A percentile compares a stretch with the other conserved stretches of the same genome.
These are phyloP conservation scores for Sporisorium graminicola DNA, from an alignment of 1,284 basidiomycete species.

Conservation along the genomic window DNA sequence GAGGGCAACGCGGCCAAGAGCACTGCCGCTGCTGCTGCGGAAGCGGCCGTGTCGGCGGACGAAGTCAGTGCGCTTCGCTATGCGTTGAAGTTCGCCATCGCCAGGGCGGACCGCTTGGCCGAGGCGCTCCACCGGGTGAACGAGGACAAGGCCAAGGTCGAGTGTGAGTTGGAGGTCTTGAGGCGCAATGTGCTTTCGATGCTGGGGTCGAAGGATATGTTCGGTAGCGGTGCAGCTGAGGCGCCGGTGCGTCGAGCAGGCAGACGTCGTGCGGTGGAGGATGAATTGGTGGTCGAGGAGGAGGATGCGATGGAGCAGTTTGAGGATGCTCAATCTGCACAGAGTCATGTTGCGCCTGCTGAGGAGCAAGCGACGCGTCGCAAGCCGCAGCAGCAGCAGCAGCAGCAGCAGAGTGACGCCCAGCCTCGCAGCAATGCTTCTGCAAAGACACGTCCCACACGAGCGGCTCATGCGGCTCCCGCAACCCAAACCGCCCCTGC, in stretches of 20 bases:
- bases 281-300: background rate
- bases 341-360: background rate
- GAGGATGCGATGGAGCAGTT: background rate
- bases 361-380: background rate
- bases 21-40: background rate
- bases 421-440: background rate
- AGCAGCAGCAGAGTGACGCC: background rate
- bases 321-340: conserved; percentile 7
- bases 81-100: conserved; percentile 33
- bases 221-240: background rate
- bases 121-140: conserved; percentile 17
- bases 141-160: conserved; percentile 29
- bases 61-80: conserved; percentile 31
- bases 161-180: conserved; percentile 31
- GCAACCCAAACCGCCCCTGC: background rate
- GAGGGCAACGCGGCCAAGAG: background rate
- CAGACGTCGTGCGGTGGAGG: background rate
- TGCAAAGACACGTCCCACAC: background rate
- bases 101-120: conserved; percentile 24
- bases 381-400: background rate
- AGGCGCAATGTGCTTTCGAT: conserved; percentile 39
- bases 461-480: background rate
- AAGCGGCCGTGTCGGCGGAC: background rate
- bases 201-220: conserved; percentile 22
- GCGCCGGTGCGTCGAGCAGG: background rate